These are phyloP conservation scores for Cenchrus purpureus DNA, from an alignment of 176 grass and related monocot genomes.

Conservation along the genomic window DNA sequence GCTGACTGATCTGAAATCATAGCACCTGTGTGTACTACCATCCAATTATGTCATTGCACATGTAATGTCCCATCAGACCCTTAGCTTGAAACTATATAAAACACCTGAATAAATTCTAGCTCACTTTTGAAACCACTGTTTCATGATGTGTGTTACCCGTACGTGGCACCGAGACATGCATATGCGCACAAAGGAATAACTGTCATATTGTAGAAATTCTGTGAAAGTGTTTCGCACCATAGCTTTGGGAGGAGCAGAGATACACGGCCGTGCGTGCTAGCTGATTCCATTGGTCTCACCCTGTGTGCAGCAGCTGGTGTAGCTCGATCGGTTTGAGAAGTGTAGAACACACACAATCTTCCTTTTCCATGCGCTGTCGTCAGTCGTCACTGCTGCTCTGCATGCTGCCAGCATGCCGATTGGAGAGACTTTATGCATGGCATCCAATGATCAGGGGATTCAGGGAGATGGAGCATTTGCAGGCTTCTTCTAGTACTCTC, in stretches of 20 bases:
- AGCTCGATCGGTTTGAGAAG: neutral
- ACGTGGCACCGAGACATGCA: no score
- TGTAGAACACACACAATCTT: neutral
- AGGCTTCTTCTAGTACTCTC: conserved; percentile 1
- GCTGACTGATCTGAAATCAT: conserved; percentile 11
- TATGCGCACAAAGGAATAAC: neutral
- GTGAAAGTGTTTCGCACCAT: neutral
- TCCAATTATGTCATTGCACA: conserved; percentile 20
- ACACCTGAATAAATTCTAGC: conserved; percentile 21
- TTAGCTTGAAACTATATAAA: neutral
- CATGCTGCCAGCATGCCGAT: neutral
- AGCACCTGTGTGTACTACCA: neutral
- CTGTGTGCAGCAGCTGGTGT: conserved; percentile 15
- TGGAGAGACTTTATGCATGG: conserved; percentile 16
- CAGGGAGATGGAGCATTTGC: neutral
- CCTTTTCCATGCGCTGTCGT: conserved; percentile 20
- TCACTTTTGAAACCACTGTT: neutral
- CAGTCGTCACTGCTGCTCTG: neutral
- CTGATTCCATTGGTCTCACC: conserved; percentile 35
- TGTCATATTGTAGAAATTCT: neutral
- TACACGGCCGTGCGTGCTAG: conserved; percentile 13
- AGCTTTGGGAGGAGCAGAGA: neutral
- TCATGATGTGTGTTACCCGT: neutral
- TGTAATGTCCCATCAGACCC: conserved; percentile 25
- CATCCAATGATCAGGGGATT: neutral